Conservation (phyloP, 495 filamentous ascomycete genomes). For the Lasiosphaeris hirsuta region DNA sequence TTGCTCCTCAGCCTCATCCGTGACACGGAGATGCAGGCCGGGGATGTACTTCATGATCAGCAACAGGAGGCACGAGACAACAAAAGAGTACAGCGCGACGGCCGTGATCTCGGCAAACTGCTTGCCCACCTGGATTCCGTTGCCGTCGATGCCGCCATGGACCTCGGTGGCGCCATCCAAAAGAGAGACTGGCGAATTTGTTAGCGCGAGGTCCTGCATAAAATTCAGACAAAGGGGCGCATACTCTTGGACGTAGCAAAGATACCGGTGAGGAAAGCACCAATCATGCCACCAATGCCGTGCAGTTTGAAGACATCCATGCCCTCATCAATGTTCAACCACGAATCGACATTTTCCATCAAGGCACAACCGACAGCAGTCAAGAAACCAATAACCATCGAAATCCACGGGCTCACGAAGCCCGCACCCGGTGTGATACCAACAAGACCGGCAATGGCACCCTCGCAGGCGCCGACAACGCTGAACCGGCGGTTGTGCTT, state of each 20-base stretch:
- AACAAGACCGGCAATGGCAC: constrained; percentile 80
- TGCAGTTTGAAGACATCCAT: constrained; percentile 82
- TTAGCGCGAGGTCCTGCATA: background rate
- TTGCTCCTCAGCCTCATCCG: constrained; percentile 68
- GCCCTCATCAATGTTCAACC: constrained; percentile 68
- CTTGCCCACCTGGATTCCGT: constrained; percentile 74
- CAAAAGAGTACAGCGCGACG: constrained; percentile 74
- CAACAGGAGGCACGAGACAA: constrained; percentile 71
- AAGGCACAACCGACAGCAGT: constrained; percentile 65
- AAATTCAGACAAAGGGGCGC: background rate
- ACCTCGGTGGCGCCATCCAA: constrained; percentile 51
- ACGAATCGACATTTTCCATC: constrained; percentile 9
- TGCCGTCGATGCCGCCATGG: constrained; percentile 20
- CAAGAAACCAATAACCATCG: constrained; percentile 61
- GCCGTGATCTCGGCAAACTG: constrained; percentile 74
- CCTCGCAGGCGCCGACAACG: constrained; percentile 95
- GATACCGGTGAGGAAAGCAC: constrained; percentile 72
- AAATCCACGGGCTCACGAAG: constrained; percentile 14
- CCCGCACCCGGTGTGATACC: constrained; percentile 82
- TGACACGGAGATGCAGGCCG: constrained; percentile 66
- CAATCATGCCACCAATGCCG: constrained; percentile 70
- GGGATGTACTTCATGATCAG: constrained; percentile 75
- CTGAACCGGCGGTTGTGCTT: constrained; percentile 77
- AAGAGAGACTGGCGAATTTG: constrained; percentile 3
- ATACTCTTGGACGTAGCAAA: constrained; percentile 56